Evolutionary conservation across 495 filamentous ascomycete genomes (phyloP).

Genomic region (Rostrohypoxylon terebratum): DNA sequence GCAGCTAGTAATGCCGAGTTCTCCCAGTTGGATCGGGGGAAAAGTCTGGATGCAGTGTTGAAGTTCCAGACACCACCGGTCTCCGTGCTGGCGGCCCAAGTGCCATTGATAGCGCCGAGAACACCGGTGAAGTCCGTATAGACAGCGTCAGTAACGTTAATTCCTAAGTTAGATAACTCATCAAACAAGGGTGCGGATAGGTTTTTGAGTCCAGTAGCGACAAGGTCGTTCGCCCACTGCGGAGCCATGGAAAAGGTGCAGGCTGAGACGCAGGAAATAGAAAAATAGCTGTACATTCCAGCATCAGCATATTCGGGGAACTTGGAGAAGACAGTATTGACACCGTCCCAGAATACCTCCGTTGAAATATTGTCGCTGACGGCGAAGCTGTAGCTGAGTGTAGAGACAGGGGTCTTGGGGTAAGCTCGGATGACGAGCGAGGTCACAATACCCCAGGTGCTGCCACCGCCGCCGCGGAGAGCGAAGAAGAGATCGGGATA

Average conservation of each 20-base stretch:
- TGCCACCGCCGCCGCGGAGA: conserved; percentile 63
- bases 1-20: conserved; percentile 44
- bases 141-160: conserved; percentile 45
- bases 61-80: conserved; percentile 39
- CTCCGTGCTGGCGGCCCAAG: conserved; percentile 36
- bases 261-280: conserved; percentile 30
- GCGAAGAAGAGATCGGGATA: conserved; percentile 66
- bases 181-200: conserved; percentile 55
- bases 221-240: conserved; percentile 50
- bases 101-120: conserved; percentile 31
- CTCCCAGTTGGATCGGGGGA: conserved; percentile 57
- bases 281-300: conserved; percentile 65
- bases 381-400: conserved; percentile 50
- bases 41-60: conserved; percentile 51
- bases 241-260: conserved; percentile 45
- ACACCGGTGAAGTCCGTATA: conserved; percentile 38
- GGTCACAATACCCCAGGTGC: conserved; percentile 66
- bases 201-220: conserved; percentile 39
- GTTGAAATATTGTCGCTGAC: conserved; percentile 49
- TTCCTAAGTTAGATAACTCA: conserved; percentile 51
- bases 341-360: conserved; percentile 63
- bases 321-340: conserved; percentile 59
- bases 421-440: conserved; percentile 62
- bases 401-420: conserved; percentile 55
- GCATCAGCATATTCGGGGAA: conserved; percentile 58